A percentile compares a stretch with the other conserved stretches of the same genome.
These are phyloP conservation scores for Coemansia sp. DNA, from an alignment of 192 early-diverging fungal species.

Conservation along the genomic window DNA sequence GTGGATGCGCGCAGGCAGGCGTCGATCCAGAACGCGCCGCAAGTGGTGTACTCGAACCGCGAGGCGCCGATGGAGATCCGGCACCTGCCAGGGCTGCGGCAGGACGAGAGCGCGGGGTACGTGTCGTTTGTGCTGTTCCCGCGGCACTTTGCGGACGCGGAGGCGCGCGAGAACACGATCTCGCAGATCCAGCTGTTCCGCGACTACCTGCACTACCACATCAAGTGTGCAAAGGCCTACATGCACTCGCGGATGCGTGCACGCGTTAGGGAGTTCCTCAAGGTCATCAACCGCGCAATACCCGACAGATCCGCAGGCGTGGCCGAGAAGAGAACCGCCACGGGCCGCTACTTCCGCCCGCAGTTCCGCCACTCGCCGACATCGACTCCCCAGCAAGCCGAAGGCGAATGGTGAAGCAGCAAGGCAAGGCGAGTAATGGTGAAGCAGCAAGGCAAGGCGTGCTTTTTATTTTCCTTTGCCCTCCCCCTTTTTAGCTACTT, in stretches of 20 bases:
- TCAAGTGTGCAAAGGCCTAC: conserved; percentile 99
- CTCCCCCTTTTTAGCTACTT: conserved; percentile 2
- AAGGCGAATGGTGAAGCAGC: conserved; percentile 40
- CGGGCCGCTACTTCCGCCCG: conserved; percentile 58
- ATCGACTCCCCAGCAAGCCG: conserved; percentile 24
- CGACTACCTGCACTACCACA: conserved; percentile 99
- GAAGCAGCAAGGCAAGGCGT: not conserved
- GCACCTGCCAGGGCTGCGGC: conserved; percentile 66
- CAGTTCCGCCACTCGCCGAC: conserved; percentile 50
- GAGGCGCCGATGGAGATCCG: conserved; percentile 96
- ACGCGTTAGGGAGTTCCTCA: conserved; percentile 93
- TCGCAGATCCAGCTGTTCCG: conserved; percentile 97
- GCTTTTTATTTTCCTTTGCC: not conserved
- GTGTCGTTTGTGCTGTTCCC: conserved; percentile 99
- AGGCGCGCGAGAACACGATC: conserved; percentile 85
- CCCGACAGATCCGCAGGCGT: conserved; percentile 72
- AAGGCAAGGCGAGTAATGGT: not conserved
- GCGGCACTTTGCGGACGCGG: conserved; percentile 74
- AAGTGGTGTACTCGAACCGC: conserved; percentile 88
- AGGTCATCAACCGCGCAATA: conserved; percentile 98
- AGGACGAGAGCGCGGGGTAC: conserved; percentile 88
- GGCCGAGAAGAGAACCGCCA: conserved; percentile 75
- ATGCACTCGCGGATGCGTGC: conserved; percentile 98
- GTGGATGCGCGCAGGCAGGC: conserved; percentile 95
- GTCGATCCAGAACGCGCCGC: conserved; percentile 91